These are phyloP conservation scores for Zasmidium angulare DNA, from an alignment of 2,329 filamentous ascomycete genomes.

Conservation along the genomic window DNA sequence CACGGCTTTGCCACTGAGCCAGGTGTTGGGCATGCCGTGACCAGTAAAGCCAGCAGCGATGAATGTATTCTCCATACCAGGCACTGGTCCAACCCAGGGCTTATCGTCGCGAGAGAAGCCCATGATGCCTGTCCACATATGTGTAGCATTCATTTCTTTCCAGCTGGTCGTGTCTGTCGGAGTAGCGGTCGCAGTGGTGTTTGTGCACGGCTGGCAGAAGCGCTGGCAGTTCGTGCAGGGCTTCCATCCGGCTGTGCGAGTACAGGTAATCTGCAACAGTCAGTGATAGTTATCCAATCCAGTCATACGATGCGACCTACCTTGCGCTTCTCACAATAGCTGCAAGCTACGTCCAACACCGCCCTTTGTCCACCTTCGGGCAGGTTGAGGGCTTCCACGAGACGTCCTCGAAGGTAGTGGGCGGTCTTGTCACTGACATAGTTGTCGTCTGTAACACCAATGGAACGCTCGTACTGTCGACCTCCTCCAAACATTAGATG, in stretches of 20 bases:
- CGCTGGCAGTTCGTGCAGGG: no score
- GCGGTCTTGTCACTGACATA: slow-evolving; percentile 57
- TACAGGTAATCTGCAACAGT: no score
- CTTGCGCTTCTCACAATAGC: no score
- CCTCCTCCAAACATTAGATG: slow-evolving; percentile 73
- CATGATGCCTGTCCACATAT: slow-evolving; percentile 77
- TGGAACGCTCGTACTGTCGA: slow-evolving; percentile 54
- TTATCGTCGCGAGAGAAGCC: slow-evolving; percentile 66
- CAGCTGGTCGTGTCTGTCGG: slow-evolving; percentile 12
- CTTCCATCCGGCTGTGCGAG: no score
- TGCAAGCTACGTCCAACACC: slow-evolving; percentile 8
- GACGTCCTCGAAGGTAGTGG: slow-evolving; percentile 53
- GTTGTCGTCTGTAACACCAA: slow-evolving; percentile 62
- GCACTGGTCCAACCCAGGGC: slow-evolving; percentile 72
- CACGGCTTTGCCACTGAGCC: slow-evolving; percentile 63
- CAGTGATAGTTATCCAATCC: no score
- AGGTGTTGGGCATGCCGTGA: slow-evolving; percentile 75
- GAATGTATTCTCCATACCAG: slow-evolving; percentile 39
- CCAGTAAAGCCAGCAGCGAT: slow-evolving; percentile 46
- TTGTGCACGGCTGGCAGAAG: no score
- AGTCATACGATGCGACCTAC: no score
- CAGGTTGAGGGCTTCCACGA: slow-evolving; percentile 38
- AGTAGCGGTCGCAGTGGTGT: no score
- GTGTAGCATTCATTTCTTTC: slow-evolving; percentile 48
- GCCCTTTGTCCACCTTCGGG: slow-evolving; percentile 23